Evolutionary conservation across 129 eudicot genomes (phyloP), one percentile per base, ranked within the genome.

Genomic region (Helianthus annuus): DNA sequence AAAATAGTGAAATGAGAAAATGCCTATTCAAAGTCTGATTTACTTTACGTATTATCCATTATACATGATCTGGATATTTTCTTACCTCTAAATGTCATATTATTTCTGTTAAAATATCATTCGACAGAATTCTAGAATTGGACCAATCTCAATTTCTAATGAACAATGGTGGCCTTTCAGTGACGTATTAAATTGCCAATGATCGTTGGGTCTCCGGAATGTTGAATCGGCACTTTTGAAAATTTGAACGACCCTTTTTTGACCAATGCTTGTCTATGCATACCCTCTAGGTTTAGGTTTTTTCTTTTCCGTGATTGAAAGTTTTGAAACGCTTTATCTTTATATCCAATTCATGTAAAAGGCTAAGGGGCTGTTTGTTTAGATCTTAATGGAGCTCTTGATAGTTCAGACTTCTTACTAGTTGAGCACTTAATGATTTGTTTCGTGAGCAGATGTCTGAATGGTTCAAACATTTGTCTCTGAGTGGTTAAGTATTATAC

Each of bases 191-290:
- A 58, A 27, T 58, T 36, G 39, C 64, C 11, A 24, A 15, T 56
- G 66, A 52, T 42, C 48, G 17, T 16, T 17, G n/a, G 24, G 59
- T 63, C 59, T 42, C 27, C 60, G 29, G 71, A 78, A 78, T 52
- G 72, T 78, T 54, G 71, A 62, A 53, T 63, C 67, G 66, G 14
- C 59, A 51, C 81, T 70, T 78, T 70, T 14, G 10, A 61, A 62
- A 52, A 27, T n/a, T 38, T 48, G 64, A 36, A 38, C 5, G 13
- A 22, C 54, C 64, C 53, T 57, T 70, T 19, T 77, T 77, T 77
- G 76, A 77, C 81, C 52, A 10, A 62, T n/a, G 32, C 27, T 70
- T 70, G 66, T 70, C 76, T 14, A 32, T 27, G 32, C 32, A 27
- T 44, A 9, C 44, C 5, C 61, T 19, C 32, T 55, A 27, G 32